Percentiles rank a stretch among this genome's conserved stretches.
These are phyloP conservation scores for Trypanosoma avium DNA, from an alignment of 208 protist genomes.

Conservation along the genomic window DNA sequence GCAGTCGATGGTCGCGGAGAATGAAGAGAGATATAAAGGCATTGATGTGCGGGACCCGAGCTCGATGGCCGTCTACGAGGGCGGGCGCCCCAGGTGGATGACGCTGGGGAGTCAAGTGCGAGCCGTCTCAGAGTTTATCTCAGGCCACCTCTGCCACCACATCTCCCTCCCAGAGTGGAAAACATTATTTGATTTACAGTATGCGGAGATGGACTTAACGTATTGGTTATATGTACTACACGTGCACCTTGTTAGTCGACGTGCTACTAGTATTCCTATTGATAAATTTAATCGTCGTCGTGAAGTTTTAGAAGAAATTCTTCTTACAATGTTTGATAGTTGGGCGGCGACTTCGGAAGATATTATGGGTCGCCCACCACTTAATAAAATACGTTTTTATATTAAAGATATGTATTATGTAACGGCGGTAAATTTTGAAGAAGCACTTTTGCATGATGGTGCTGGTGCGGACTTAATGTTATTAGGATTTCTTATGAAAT, in stretches of 20 bases:
- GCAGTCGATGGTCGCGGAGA: conserved; percentile 59
- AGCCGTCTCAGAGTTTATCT: conserved; percentile 87
- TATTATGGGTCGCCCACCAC: conserved; percentile 84
- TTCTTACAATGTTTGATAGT: conserved; percentile 86
- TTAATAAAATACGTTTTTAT: conserved; percentile 87
- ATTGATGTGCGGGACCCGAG: conserved; percentile 82
- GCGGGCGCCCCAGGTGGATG: conserved; percentile 76
- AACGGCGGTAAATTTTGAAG: conserved; percentile 88
- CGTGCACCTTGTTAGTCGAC: conserved; percentile 81
- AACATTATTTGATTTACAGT: conserved; percentile 83
- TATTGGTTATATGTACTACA: conserved; percentile 91
- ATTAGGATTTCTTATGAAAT: conserved; percentile 88
- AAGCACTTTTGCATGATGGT: conserved; percentile 81
- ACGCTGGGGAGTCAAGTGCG: conserved; percentile 80
- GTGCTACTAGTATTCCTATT: conserved; percentile 83
- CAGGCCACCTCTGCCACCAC: conserved; percentile 87
- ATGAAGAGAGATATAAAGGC: conserved; percentile 67
- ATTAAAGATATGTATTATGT: conserved; percentile 93
- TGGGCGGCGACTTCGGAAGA: conserved; percentile 83
- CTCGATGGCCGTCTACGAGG: conserved; percentile 85
- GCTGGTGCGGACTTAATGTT: conserved; percentile 85
- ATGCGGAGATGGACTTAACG: conserved; percentile 88
- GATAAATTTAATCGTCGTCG: conserved; percentile 84
- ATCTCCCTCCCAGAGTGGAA: conserved; percentile 83
- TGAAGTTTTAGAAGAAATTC: conserved; percentile 87